phyloP scores from a whole-genome alignment of 495 filamentous ascomycete species.

The Neurospora tetrasperma region DNA sequence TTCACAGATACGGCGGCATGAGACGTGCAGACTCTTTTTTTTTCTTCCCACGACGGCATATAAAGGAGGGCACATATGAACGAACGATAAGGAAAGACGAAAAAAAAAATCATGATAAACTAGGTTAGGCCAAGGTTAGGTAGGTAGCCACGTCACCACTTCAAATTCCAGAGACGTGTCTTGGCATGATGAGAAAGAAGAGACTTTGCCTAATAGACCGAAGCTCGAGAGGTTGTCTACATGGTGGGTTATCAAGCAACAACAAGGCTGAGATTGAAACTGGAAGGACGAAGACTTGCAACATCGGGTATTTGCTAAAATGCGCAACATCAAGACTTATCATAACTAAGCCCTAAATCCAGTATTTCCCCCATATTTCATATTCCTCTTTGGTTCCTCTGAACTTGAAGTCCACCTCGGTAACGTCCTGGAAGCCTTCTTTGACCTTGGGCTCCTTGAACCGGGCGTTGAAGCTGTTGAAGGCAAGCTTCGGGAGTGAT shows the following conservation, averaged over 20 bases:
- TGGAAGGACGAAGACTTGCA: too few species aligned
- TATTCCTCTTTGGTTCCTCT: conserved; percentile 41
- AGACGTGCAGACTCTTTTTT: background rate
- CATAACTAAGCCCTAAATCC: conserved; percentile 39
- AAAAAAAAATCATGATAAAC: background rate
- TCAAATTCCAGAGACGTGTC: background rate
- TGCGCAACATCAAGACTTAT: background rate
- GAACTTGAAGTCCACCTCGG: conserved; percentile 53
- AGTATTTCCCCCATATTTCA: conserved; percentile 61
- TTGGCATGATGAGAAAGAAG: background rate
- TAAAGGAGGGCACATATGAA: background rate
- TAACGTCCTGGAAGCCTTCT: conserved; percentile 81
- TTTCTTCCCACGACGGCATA: background rate
- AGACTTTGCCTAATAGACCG: background rate
- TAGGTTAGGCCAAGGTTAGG: background rate
- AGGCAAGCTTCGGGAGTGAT: conserved; percentile 69
- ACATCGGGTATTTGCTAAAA: background rate
- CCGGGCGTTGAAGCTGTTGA: conserved; percentile 57
- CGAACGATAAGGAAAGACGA: background rate
- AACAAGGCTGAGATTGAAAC: too few species aligned
- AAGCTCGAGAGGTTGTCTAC: background rate
- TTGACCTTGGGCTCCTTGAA: conserved; percentile 58
- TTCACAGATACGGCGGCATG: background rate
- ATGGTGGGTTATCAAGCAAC: background rate
- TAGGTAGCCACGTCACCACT: background rate